Base-by-base conservation (phyloP, 176 grass and related monocot genomes). In the Musa beccarii region DNA sequence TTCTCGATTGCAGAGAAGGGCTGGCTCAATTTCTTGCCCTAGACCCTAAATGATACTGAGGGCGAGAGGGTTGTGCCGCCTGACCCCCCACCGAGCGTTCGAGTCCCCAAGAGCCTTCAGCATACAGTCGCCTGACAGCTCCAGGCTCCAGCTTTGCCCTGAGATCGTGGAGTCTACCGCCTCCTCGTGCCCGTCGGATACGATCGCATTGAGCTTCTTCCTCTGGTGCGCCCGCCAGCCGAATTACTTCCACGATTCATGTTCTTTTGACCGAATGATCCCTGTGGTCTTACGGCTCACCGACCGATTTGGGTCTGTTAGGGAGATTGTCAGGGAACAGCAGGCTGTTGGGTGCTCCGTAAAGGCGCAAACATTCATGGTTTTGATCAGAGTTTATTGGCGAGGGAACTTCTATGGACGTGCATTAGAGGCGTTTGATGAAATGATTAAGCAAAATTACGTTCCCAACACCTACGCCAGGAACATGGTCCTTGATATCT, bases 341-440 rank as follows among this genome's bases (percentile, higher is more conserved):
- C 63, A 79, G 59, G 51, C 43, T 72, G 29, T 91, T 21, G 88
- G 90, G 25, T 91, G 84, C 69, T 80, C 84, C 29, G 69, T 93
- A 82, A 90, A 77, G 78, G 78, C 86, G 9, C 86, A 88, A 56
- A 91, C 82, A 69, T 98, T 93, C 80, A 68, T 98, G 78, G 71
- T 91, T 84, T 81, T 91, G 64, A 81, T 93, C 15, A 87, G 86
- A 69, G 63, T 93, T 16, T 98, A 86, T 79, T 98, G 88, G 90
- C 82, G 94, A 66, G 88, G 95, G 14, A 82, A 82, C 19, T 82
- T 85, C 4, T 87, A 89, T 80, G 75, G 22, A 12, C 63, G 75
- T 52, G 95, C 85, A 29, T 78, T 84, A 71, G 78, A 93, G 50
- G 76, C 88, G 73, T 89, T 98, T 75, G 88, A 93, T 51, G 82